These are phyloP conservation scores for Saprolegnia diclina DNA, from an alignment of 352 stramenopile species.

Conservation along the genomic window DNA sequence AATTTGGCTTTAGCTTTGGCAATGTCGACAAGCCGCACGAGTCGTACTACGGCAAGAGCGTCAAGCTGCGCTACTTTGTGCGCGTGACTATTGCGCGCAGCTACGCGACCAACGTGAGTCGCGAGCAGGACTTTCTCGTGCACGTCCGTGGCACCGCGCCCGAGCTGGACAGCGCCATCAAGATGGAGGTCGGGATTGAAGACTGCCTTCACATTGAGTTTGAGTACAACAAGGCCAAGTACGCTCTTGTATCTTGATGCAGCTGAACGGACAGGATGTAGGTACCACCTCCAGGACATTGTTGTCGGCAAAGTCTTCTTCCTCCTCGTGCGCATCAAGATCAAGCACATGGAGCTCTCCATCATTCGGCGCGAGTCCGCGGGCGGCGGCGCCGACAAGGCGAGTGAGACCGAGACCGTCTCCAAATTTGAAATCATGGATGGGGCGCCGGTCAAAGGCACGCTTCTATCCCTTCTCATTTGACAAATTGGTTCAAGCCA, in stretches of 20 bases:
- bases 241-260: conserved; percentile 31
- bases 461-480: no score
- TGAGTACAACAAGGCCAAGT: conserved; percentile 95
- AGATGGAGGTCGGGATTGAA: conserved; percentile 99
- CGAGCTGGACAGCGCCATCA: conserved; percentile 89
- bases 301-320: conserved; percentile 98
- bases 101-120: conserved; percentile 86
- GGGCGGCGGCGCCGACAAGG: conserved; percentile 60
- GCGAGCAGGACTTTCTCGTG: conserved; percentile 93
- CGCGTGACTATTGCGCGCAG: conserved; percentile 88
- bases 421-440: conserved; percentile 99
- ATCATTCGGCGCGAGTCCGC: conserved; percentile 94
- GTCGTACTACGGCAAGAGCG: conserved; percentile 95
- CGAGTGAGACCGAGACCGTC: conserved; percentile 95
- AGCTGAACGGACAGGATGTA: conserved; percentile 19
- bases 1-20: conserved; percentile 91
- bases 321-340: conserved; percentile 97
- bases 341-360: conserved; percentile 98
- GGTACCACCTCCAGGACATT: conserved; percentile 91
- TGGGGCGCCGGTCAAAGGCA: conserved; percentile 91
- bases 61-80: conserved; percentile 95
- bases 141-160: conserved; percentile 63
- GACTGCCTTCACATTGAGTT: conserved; percentile 99
- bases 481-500: no score
- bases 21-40: conserved; percentile 94